Conservation (phyloP, 2,329 filamentous ascomycete genomes). For the Calycina marina region DNA sequence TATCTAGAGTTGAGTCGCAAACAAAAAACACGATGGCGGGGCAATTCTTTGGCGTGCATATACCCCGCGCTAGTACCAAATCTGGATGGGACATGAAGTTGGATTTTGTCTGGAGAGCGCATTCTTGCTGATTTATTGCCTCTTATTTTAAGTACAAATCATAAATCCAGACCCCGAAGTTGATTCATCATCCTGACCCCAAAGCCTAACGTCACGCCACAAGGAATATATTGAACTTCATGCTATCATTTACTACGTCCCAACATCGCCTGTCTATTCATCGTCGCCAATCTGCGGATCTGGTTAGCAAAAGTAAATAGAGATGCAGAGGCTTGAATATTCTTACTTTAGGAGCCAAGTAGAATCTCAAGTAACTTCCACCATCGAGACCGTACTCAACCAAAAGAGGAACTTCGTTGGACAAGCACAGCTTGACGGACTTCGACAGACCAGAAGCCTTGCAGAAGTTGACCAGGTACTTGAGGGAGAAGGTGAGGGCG, state of each 20-base stretch:
- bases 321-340: too few relatives aligned
- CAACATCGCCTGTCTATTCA: conserved; percentile 29
- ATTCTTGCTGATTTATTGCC: too few relatives aligned
- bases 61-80: too few relatives aligned
- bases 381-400: conserved; percentile 78
- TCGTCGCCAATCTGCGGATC: conserved; percentile 51
- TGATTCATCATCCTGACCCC: too few relatives aligned
- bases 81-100: too few relatives aligned
- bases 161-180: too few relatives aligned
- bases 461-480: conserved; percentile 99
- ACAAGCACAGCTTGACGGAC: conserved; percentile 82
- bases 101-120: too few relatives aligned
- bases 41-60: too few relatives aligned
- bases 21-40: too few relatives aligned
- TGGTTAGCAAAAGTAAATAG: conserved; percentile 11
- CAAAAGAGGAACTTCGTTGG: conserved; percentile 87
- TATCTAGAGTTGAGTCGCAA: too few relatives aligned
- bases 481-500: conserved; percentile 89
- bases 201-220: conserved; percentile 21
- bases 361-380: conserved; percentile 88
- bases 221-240: conserved; percentile 17
- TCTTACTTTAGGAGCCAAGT: conserved; percentile 89
- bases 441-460: conserved; percentile 78
- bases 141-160: too few relatives aligned
- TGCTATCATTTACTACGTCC: conserved; percentile 15